A percentile compares a stretch with the other conserved stretches of the same genome.
These are phyloP conservation scores for Phoenix roebelenii DNA, from an alignment of 176 grass and related monocot genomes.

Conservation along the genomic window DNA sequence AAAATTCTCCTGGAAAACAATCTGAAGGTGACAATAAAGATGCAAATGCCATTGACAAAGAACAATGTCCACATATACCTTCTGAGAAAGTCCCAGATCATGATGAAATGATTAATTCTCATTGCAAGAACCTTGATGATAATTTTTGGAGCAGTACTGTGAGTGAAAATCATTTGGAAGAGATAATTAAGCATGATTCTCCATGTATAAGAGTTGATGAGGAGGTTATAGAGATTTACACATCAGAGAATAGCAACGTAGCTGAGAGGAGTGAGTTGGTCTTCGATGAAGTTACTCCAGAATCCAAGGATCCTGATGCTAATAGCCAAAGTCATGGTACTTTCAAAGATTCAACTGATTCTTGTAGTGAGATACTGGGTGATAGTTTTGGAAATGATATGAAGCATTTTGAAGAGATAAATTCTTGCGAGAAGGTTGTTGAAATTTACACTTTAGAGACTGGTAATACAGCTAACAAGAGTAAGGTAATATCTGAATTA, in stretches of 20 bases:
- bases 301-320: slow-evolving; percentile 12
- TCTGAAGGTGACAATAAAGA: slow-evolving; percentile 22
- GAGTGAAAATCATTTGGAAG: slow-evolving; percentile 25
- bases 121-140: slow-evolving; percentile 17
- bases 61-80: slow-evolving; percentile 5
- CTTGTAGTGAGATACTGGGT: slow-evolving; percentile 9
- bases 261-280: slow-evolving; percentile 16
- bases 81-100: slow-evolving; percentile 7
- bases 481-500: slow-evolving; percentile 19
- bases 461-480: slow-evolving; percentile 15
- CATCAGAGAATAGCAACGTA: slow-evolving; percentile 18
- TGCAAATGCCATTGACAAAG: slow-evolving; percentile 10
- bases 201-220: slow-evolving; percentile 25
- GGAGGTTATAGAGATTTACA: slow-evolving; percentile 38
- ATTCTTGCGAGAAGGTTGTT: slow-evolving; percentile 25
- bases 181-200: slow-evolving; percentile 13
- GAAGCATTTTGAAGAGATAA: slow-evolving; percentile 20
- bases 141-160: slow-evolving; percentile 5
- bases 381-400: slow-evolving; percentile 22
- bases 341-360: slow-evolving; percentile 7
- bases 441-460: slow-evolving; percentile 28
- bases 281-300: slow-evolving; percentile 9
- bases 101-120: slow-evolving; percentile 23
- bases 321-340: slow-evolving; percentile 1
- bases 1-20: slow-evolving; percentile 21